Percentiles rank a stretch among this genome's conserved stretches.
These are phyloP conservation scores for Aphanomyces cochlioides DNA, from an alignment of 352 stramenopile genomes.

Conservation along the genomic window DNA sequence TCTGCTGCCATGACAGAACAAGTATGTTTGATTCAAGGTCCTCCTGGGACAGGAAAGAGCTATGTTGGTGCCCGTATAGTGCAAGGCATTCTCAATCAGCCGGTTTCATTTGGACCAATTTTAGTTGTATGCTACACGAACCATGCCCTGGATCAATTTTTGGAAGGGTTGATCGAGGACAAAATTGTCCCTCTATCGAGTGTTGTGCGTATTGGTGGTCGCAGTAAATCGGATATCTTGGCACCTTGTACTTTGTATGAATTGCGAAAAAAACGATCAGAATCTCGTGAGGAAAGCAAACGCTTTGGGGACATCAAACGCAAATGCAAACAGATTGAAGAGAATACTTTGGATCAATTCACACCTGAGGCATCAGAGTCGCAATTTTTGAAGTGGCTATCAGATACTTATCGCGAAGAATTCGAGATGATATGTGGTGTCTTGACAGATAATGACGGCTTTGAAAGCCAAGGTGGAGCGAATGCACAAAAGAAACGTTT, in stretches of 20 bases:
- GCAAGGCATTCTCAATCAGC: slow-evolving; percentile 51
- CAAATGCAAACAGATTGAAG: slow-evolving; percentile 4
- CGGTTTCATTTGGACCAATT: slow-evolving; percentile 42
- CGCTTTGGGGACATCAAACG: neutral
- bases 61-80: slow-evolving; percentile 79
- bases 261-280: neutral
- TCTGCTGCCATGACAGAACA: slow-evolving; percentile 62
- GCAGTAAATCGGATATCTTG: slow-evolving; percentile 52
- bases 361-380: too few relatives aligned
- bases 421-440: neutral
- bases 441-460: slow-evolving; percentile 1
- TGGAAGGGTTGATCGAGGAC: slow-evolving; percentile 70
- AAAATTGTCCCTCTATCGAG: slow-evolving; percentile 41
- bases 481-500: slow-evolving; percentile 7
- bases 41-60: slow-evolving; percentile 76
- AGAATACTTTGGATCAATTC: neutral
- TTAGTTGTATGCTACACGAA: slow-evolving; percentile 89
- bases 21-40: slow-evolving; percentile 78
- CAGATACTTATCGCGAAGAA: neutral
- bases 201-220: slow-evolving; percentile 67
- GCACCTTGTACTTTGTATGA: neutral
- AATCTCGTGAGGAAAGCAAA: neutral
- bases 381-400: slow-evolving; percentile 13
- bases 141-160: slow-evolving; percentile 87
- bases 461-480: neutral